Evolutionary conservation across 495 filamentous ascomycete genomes (phyloP), one percentile per base, ranked within the genome.

Genomic region (Polyplosphaeria fusca): DNA sequence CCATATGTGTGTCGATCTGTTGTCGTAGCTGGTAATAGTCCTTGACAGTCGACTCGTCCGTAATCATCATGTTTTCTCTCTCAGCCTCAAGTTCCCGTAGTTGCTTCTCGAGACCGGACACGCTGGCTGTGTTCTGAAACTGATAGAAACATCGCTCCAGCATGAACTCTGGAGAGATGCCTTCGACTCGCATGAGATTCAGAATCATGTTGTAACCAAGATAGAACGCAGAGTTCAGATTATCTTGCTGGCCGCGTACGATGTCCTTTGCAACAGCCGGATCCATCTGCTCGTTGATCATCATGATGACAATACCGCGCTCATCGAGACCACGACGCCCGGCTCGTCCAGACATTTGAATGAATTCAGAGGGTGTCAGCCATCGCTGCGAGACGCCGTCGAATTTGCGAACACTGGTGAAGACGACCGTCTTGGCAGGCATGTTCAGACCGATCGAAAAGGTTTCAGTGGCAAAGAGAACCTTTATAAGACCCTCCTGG

Each of bases 151-250:
- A 97, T 60, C 85, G 80, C 73, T 96, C 89, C 14, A 98, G 77
- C 93, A 98, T 97, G 70, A 85, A 96, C 61, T 97, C 91, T 9
- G 93, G 94, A 7, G 89, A 95, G 46, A 98, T 93, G 12, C 89
- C 91, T 68, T 97, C 93, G 30, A 97, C 90, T 73, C 93, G 80
- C 76, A 96, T 87, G 47, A 98, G 74, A 62, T 98, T 98, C 55
- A 98, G 75, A 66, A 98, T 86, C 93, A 97, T 98, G 71, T 97
- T 98, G 76, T 98, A 97, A n/a, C 93, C 91, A 11, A 98, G 79
- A 68, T 97, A 87, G 75, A 98, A 98, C 13, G 93, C 93, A 2
- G 93, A 97, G 71, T 97, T 97, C 37, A 98, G 82, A 39, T 89
- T 86, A 69, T 98, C 93, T 68, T 98, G 93, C 67, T 96, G 86